phyloP scores from a whole-genome alignment of 352 stramenopile species.

The Globisporangium polare region DNA sequence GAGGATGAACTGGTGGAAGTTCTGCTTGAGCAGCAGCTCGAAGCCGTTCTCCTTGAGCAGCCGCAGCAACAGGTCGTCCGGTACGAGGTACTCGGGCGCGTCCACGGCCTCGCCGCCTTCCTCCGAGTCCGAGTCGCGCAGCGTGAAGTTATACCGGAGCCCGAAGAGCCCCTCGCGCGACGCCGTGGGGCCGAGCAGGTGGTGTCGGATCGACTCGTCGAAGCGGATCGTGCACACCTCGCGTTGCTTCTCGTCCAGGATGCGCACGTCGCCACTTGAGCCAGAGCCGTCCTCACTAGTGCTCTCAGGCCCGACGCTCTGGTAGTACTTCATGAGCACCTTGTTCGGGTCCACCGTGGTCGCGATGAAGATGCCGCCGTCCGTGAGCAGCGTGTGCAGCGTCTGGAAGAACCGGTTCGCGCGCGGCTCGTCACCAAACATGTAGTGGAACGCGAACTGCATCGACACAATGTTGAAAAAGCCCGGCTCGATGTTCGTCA shows the following conservation, averaged over 20 bases:
- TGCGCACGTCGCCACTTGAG: slow-evolving; percentile 46
- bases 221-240: slow-evolving; percentile 80
- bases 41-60: slow-evolving; percentile 75
- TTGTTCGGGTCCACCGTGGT: slow-evolving; percentile 97
- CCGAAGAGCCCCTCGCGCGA: slow-evolving; percentile 60
- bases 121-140: slow-evolving; percentile 71
- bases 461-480: slow-evolving; percentile 97
- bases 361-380: slow-evolving; percentile 94
- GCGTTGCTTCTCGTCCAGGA: slow-evolving; percentile 68
- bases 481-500: slow-evolving; percentile 33
- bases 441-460: slow-evolving; percentile 99
- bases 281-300: slow-evolving; percentile 17
- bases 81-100: slow-evolving; percentile 89
- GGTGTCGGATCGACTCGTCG: slow-evolving; percentile 45
- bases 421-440: slow-evolving; percentile 93
- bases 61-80: slow-evolving; percentile 66
- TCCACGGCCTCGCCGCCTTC: slow-evolving; percentile 82
- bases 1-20: slow-evolving; percentile 82
- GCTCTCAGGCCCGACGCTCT: slow-evolving; percentile 32
- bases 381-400: slow-evolving; percentile 87
- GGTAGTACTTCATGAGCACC: slow-evolving; percentile 83
- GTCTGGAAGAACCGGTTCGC: slow-evolving; percentile 93
- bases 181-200: slow-evolving; percentile 39
- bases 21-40: slow-evolving; percentile 78
- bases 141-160: slow-evolving; percentile 89